These are phyloP conservation scores for Alternaria alternata DNA, from an alignment of 2,329 filamentous ascomycete species.

Conservation along the genomic window DNA sequence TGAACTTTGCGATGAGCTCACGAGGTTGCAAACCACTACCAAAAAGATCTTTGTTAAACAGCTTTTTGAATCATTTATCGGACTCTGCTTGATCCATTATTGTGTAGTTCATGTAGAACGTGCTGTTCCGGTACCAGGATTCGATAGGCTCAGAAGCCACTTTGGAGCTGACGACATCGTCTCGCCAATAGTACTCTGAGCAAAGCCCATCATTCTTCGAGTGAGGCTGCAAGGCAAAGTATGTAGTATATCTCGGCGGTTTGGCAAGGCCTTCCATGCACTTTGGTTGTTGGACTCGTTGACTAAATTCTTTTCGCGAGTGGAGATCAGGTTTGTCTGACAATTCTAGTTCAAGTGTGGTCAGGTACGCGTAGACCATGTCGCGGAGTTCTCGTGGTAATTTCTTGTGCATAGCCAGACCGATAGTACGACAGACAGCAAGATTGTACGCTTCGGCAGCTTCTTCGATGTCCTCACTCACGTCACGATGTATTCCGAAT, in stretches of 20 bases:
- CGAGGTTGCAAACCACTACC: neutral
- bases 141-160: neutral
- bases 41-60: neutral
- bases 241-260: neutral
- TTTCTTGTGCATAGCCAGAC: neutral
- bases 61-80: neutral
- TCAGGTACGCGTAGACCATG: slow-evolving; percentile 1
- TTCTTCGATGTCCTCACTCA: neutral
- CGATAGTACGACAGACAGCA: neutral
- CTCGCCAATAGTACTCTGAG: neutral
- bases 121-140: neutral
- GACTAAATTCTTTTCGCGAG: neutral
- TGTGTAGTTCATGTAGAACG: neutral
- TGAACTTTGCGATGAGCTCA: neutral
- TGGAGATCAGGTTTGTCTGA: neutral
- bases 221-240: neutral
- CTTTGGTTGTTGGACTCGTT: neutral
- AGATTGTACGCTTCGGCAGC: neutral
- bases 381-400: slow-evolving; percentile 6
- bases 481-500: neutral
- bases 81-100: neutral
- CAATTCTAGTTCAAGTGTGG: neutral
- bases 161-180: neutral
- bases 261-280: neutral
- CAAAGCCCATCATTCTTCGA: neutral